Conservation (phyloP, 306 rosid genomes). For the Medicago arabica region DNA sequence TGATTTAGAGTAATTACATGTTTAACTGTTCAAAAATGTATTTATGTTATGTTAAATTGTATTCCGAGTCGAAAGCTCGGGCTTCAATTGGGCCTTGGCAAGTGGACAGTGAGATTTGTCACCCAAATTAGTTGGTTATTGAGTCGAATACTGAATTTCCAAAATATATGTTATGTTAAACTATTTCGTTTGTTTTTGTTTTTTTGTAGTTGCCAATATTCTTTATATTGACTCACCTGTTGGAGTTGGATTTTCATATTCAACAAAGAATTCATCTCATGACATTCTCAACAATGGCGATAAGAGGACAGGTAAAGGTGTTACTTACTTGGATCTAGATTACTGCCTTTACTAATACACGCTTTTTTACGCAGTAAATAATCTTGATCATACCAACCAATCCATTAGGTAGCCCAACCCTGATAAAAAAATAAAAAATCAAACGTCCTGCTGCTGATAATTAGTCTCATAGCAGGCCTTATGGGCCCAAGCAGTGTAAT, state of each 20-base stretch:
- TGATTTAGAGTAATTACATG: not conserved
- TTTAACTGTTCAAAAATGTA: not conserved
- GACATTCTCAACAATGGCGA: slow-evolving; percentile 76
- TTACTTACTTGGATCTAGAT: not conserved
- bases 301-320: slow-evolving; percentile 65
- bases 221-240: slow-evolving; percentile 83
- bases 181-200: not conserved
- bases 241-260: slow-evolving; percentile 97
- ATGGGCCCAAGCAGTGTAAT: no score
- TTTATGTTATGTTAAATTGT: not conserved
- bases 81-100: no score
- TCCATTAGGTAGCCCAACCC: no score
- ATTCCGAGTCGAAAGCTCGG: no score
- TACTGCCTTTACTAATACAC: not conserved
- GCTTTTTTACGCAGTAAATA: not conserved
- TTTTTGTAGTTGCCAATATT: slow-evolving; percentile 78
- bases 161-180: not conserved
- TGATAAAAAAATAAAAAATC: no score
- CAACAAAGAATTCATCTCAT: slow-evolving; percentile 79
- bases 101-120: no score
- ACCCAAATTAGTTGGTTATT: no score
- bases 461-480: no score
- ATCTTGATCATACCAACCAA: not conserved
- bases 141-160: no score
- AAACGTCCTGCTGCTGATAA: no score